Conservation (phyloP, 129 eudicot species). For the Artemisia argyi region DNA sequence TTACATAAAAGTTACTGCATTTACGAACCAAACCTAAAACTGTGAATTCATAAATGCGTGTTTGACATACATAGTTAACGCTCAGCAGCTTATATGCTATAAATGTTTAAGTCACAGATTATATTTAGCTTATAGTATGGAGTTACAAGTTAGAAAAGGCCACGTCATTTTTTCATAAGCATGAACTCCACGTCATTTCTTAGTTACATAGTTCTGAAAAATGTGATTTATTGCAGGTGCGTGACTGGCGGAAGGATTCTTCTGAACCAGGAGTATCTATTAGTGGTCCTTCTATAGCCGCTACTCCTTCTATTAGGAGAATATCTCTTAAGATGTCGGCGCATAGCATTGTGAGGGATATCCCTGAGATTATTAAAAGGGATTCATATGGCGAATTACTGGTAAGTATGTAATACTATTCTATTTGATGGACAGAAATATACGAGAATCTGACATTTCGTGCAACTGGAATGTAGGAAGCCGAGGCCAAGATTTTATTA, state of each 20-base stretch:
- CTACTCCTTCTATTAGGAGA: constrained; percentile 44
- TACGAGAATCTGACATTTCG: constrained; percentile 13
- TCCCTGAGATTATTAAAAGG: constrained; percentile 47
- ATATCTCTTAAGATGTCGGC: constrained; percentile 75
- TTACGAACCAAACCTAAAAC: too few relatives aligned
- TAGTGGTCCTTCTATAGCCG: constrained; percentile 2
- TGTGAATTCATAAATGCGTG: too few relatives aligned
- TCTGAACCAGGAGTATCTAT: constrained; percentile 33
- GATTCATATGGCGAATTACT: constrained; percentile 59
- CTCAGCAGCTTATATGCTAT: too few relatives aligned
- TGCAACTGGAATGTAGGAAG: constrained; percentile 57
- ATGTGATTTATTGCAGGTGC: constrained; percentile 57
- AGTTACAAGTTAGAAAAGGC: too few relatives aligned
- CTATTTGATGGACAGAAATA: neutral
- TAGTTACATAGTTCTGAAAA: neutral
- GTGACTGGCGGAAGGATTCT: constrained; percentile 59
- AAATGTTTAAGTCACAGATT: too few relatives aligned
- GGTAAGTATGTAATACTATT: constrained; percentile 47
- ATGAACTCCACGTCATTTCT: too few relatives aligned
- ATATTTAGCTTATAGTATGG: too few relatives aligned
- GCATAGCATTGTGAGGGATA: constrained; percentile 78
- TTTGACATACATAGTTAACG: too few relatives aligned
- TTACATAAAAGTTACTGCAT: too few relatives aligned
- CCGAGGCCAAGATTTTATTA: constrained; percentile 66
- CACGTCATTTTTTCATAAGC: too few relatives aligned